These are phyloP conservation scores for Thraustochytrium sp. DNA, from an alignment of 352 stramenopile species.

Conservation along the genomic window DNA sequence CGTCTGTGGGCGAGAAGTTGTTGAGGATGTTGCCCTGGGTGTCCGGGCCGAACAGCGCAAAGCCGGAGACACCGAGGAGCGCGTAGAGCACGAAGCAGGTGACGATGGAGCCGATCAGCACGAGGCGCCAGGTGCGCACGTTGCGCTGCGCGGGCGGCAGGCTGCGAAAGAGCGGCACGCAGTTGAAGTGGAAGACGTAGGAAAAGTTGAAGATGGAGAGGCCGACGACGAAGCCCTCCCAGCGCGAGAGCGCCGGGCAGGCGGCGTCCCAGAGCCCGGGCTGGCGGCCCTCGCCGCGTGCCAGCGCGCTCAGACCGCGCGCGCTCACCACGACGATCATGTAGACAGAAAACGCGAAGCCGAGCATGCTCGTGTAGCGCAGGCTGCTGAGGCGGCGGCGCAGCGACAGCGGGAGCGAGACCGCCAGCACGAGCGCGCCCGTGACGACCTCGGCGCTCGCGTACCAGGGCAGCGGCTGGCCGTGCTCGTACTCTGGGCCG, in stretches of 20 bases:
- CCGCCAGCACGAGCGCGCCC: neutral
- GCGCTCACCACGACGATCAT: neutral
- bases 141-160: neutral
- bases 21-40: conserved; percentile 22
- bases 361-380: neutral
- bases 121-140: neutral
- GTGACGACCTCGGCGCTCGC: conserved; percentile 19
- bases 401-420: conserved; percentile 5
- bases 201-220: conserved; percentile 41
- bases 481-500: neutral
- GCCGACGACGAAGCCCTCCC: neutral
- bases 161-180: neutral
- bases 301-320: neutral
- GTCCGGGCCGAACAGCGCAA: conserved; percentile 20
- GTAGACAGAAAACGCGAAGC: conserved; percentile 35
- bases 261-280: neutral
- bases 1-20: neutral
- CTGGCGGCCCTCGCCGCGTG: neutral
- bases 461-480: neutral
- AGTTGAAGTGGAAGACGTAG: conserved; percentile 39
- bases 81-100: conserved; percentile 13
- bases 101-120: neutral
- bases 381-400: conserved; percentile 28
- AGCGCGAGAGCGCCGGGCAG: neutral
- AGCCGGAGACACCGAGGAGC: neutral